Evolutionary conservation across 441 rosid genomes (phyloP), one percentile per base, ranked within the genome.

Genomic region (Arabidopsis lyrata): DNA sequence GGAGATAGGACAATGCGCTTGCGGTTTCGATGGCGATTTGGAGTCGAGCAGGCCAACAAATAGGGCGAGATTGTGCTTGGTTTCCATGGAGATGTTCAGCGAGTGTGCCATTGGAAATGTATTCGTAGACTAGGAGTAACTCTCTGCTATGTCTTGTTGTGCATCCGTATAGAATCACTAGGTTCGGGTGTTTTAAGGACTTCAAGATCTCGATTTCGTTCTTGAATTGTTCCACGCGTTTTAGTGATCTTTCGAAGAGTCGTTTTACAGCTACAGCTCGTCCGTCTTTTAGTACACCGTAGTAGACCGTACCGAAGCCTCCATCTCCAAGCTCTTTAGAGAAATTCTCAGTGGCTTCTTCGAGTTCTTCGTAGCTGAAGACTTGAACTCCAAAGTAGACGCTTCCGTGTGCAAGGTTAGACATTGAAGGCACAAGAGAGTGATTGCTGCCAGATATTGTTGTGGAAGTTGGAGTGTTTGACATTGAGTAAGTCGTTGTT

Each of bases 281-380:
- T 65, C 90, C 90, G 52, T 89, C 91, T 6, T 62, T 77, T 41
- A 89, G 87, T 42, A 77, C 75, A 87, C 99, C 99, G 55, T 86
- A 73, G 71, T 92, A 92, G 77, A 95, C 99, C 12, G 84, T 80
- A 20, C 96, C 97, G 20, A 88, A 95, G 36, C 99, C 99, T 54
- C 99, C 99, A 35, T 89, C 96, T 49, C 99, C 99, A 5, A 92
- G 92, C 77, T 89, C 85, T 77, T 64, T 89, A 20, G 95, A 85
- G 61, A 92, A 95, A 81, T 83, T 81, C 6, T 84, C 75, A 0
- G 99, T 94, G 55, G 97, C 97, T 82, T 92, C 84, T 63, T 87
- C 94, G 0, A 94, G 93, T 68, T 94, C 99, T 41, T 78, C 61
- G 24, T 82, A 87, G 75, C 80, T 86, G 80, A 95, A 95, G 44